Conservation (phyloP, 345 rosid species). For the Pistacia integerrima region DNA sequence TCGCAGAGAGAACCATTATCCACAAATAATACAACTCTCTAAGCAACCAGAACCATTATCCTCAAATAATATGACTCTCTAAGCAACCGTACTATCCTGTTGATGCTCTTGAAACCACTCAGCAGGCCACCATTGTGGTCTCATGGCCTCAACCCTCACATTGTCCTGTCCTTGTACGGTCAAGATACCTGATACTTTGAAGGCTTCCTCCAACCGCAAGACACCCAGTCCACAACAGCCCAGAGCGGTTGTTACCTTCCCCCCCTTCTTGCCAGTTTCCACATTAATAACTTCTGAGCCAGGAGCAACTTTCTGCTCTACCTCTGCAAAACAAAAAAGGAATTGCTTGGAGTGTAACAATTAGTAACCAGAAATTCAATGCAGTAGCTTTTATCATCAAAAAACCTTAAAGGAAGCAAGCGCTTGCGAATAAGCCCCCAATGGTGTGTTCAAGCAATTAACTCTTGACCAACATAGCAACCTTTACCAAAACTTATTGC, state of each 20-base stretch:
- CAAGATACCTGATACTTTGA: conserved; percentile 43
- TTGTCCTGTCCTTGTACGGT: conserved; percentile 51
- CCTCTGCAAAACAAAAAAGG: conserved; percentile 38
- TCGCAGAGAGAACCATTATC: background rate
- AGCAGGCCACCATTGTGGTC: conserved; percentile 87
- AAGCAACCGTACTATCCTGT: conserved; percentile 34
- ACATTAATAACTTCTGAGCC: conserved; percentile 68
- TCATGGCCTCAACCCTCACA: conserved; percentile 62
- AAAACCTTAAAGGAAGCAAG: conserved; percentile 67
- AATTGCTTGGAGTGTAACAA: background rate
- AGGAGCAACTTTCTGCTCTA: conserved; percentile 52
- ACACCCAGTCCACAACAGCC: conserved; percentile 81
- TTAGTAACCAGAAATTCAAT: background rate
- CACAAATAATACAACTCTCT: too few relatives aligned
- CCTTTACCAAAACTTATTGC: conserved; percentile 97
- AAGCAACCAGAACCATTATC: too few relatives aligned
- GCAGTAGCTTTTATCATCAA: conserved; percentile 27
- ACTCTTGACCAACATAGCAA: conserved; percentile 95
- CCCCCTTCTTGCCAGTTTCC: conserved; percentile 66
- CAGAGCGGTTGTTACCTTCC: conserved; percentile 68
- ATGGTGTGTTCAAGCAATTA: conserved; percentile 91
- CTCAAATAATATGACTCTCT: too few relatives aligned
- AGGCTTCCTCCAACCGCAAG: conserved; percentile 68
- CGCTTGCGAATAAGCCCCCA: conserved; percentile 88
- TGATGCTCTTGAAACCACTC: conserved; percentile 66